A percentile compares a stretch with the other conserved stretches of the same genome.
Conservation (phyloP, 192 early-diverging fungal genomes). For the Oehlia diaphana region DNA sequence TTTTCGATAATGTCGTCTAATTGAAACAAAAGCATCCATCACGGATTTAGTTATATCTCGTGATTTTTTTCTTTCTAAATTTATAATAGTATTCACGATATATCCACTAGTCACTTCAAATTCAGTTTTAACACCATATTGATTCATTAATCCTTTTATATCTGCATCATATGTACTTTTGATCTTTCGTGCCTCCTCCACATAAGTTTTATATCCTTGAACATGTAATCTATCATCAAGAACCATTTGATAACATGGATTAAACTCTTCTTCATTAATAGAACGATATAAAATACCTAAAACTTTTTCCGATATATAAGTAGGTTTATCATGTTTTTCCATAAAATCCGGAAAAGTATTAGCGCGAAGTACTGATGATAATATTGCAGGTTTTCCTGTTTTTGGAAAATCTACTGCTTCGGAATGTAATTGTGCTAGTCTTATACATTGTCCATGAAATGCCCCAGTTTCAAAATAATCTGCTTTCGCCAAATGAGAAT, state of each 20-base stretch:
- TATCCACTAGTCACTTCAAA: constrained; percentile 43
- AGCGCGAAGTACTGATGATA: constrained; percentile 43
- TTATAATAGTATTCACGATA: constrained; percentile 33
- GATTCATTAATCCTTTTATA: constrained; percentile 62
- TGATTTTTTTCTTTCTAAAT: constrained; percentile 47
- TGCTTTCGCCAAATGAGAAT: constrained; percentile 65
- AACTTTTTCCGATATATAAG: constrained; percentile 55
- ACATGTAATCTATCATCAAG: constrained; percentile 46
- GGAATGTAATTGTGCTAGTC: constrained; percentile 67
- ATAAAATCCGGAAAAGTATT: constrained; percentile 69
- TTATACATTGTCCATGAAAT: constrained; percentile 47
- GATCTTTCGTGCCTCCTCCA: constrained; percentile 45
- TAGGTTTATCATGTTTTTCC: constrained; percentile 56
- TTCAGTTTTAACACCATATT: constrained; percentile 56
- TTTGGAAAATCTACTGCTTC: constrained; percentile 79
- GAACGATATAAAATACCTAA: constrained; percentile 56
- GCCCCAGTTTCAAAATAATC: constrained; percentile 53
- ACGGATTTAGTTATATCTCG: constrained; percentile 54
- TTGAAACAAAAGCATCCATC: constrained; percentile 34
- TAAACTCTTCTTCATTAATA: constrained; percentile 44
- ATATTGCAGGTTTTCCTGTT: constrained; percentile 54
- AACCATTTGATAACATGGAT: constrained; percentile 41
- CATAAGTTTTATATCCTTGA: constrained; percentile 50
- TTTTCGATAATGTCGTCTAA: constrained; percentile 42
- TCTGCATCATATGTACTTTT: constrained; percentile 55